A percentile compares a stretch with the other conserved stretches of the same genome.
Evolutionary conservation across 163 green algal genomes (phyloP).

Genomic region (Picocystis sp.): DNA sequence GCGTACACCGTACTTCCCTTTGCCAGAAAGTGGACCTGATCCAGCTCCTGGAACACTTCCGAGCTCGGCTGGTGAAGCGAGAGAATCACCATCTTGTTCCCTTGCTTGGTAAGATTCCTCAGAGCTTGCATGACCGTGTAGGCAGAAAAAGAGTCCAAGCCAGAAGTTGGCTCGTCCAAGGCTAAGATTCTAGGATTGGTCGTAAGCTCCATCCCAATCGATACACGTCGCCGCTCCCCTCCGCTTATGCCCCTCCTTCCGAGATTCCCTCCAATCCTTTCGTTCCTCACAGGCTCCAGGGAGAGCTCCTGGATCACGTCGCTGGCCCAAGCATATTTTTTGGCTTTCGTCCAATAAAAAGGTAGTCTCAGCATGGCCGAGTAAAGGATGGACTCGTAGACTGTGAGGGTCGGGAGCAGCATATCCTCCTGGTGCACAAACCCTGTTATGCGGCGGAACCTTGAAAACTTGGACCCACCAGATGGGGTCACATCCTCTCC

Average conservation of each 20-base stretch:
- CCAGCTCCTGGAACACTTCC: conserved; percentile 21
- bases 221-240: conserved; percentile 43
- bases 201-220: conserved; percentile 52
- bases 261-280: conserved; percentile 24
- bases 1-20: neutral
- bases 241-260: conserved; percentile 24
- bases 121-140: conserved; percentile 26
- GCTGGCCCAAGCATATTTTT: conserved; percentile 7
- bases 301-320: conserved; percentile 29
- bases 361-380: conserved; percentile 21
- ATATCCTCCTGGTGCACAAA: conserved; percentile 39
- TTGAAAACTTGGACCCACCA: no score
- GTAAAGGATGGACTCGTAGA: conserved; percentile 33
- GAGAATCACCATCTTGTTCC: conserved; percentile 31
- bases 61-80: conserved; percentile 44
- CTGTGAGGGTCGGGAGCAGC: conserved; percentile 40
- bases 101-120: conserved; percentile 12
- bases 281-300: conserved; percentile 25
- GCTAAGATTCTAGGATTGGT: conserved; percentile 32
- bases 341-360: conserved; percentile 1
- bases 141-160: conserved; percentile 41
- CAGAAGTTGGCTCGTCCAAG: conserved; percentile 36
- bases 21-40: conserved; percentile 20
- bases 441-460: conserved; percentile 17
- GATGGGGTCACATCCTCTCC: conserved; percentile 12